Evolutionary conservation across 2,329 filamentous ascomycete genomes (phyloP).

Genomic region (Westerdykella sp.): DNA sequence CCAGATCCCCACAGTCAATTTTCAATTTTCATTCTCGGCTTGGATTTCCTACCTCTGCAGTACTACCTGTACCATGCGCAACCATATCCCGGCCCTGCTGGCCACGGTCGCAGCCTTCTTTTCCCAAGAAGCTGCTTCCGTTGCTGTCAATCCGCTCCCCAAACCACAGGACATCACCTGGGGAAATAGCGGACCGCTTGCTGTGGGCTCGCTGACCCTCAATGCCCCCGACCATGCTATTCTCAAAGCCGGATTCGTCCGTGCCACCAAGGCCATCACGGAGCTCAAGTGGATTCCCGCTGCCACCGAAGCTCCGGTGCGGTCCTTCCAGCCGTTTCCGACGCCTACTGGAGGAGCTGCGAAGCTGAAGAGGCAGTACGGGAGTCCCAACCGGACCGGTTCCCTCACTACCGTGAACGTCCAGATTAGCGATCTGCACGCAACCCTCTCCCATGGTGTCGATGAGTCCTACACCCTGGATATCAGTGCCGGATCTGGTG

Average conservation of each 20-base stretch:
- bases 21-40: not conserved
- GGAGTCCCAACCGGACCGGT: slow-evolving; percentile 18
- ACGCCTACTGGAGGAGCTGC: slow-evolving; percentile 27
- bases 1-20: slow-evolving; percentile 4
- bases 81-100: slow-evolving; percentile 24
- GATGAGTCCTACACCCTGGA: slow-evolving; percentile 52
- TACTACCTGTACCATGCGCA: slow-evolving; percentile 27
- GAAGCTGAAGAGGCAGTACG: slow-evolving; percentile 17
- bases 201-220: slow-evolving; percentile 38
- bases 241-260: slow-evolving; percentile 45
- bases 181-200: slow-evolving; percentile 47
- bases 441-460: slow-evolving; percentile 50
- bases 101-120: slow-evolving; percentile 32
- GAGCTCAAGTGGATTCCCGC: slow-evolving; percentile 50
- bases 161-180: slow-evolving; percentile 50
- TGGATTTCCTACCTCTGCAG: slow-evolving; percentile 2
- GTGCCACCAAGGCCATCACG: slow-evolving; percentile 44
- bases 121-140: slow-evolving; percentile 37
- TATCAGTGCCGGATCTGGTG: slow-evolving; percentile 36
- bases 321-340: slow-evolving; percentile 48
- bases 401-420: slow-evolving; percentile 43
- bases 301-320: slow-evolving; percentile 48
- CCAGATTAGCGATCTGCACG: slow-evolving; percentile 41
- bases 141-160: slow-evolving; percentile 50
- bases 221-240: slow-evolving; percentile 32